Evolutionary conservation across 1,139 yeast species (phyloP), one percentile per base, ranked within the genome.

Genomic region (Debaryomyces sp.): DNA sequence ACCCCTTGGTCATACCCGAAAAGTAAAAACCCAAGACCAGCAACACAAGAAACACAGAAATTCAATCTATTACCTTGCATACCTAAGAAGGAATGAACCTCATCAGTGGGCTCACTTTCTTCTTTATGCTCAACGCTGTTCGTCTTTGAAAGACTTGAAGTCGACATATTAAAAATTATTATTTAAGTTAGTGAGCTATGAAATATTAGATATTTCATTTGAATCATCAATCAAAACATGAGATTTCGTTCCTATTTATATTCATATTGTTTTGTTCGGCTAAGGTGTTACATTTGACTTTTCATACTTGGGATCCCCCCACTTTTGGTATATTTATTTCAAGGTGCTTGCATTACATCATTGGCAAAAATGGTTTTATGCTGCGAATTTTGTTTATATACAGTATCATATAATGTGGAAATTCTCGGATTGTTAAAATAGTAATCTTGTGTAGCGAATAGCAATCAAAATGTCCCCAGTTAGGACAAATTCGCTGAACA

Each of bases 1-100:
- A 78, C 79, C 35, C 82, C 80, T 56, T 79, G 81, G 51, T 77
- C 80, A 54, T 77, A 77, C 10, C 84, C 83, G 46, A 70, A 71
- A 26, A 70, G 58, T 22, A 67, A 52, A 47, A 69, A 68, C 2
- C 73, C 74, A 29, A 68, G 60, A 24, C 70, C 68, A 33, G 71
- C 69, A 48, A 67, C 59, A 24, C 57, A 46, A 1, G 73, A 60
- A 18, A 70, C 66, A 1, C 67, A 62, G 10, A 54, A 46, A 45
- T 67, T 63, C 40, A 70, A 56, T 37, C 53, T 61, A 29, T 49
- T 45, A 15, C 75, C 75, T 4, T 51, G 54, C 43, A 68, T 35
- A 0, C 72, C 72, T 38, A 68, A 43, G 47, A 49, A 69, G 2
- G 54, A 41, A 45, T 65, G 43, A 6, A 13, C 23, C 23, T 30